Percentiles rank a stretch among this genome's conserved stretches.
These are phyloP conservation scores for Laguncularia racemosa DNA, from an alignment of 345 rosid species.

Conservation along the genomic window DNA sequence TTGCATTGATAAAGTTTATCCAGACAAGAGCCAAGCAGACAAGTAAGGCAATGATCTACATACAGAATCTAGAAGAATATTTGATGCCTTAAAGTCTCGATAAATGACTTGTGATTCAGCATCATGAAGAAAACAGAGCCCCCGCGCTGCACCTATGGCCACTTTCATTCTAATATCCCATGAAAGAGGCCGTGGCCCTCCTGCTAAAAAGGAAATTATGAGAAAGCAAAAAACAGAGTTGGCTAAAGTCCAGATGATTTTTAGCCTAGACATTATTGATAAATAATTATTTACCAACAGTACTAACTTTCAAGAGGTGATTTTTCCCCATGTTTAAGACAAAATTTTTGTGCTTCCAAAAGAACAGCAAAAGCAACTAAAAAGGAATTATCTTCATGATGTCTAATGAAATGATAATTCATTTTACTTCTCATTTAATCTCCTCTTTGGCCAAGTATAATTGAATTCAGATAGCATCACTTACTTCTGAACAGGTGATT, in stretches of 20 bases:
- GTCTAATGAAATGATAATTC: too few species aligned
- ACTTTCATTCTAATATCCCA: conserved; percentile 80
- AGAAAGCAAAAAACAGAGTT: not conserved
- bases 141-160: conserved; percentile 79
- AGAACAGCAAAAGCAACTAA: too few species aligned
- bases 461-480: conserved; percentile 11
- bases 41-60: conserved; percentile 7
- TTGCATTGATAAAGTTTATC: not conserved
- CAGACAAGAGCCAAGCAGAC: not conserved
- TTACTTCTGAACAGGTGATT: conserved; percentile 56
- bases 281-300: too few species aligned
- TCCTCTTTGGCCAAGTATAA: too few species aligned
- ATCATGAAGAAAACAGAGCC: conserved; percentile 87
- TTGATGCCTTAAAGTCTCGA: conserved; percentile 85
- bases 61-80: conserved; percentile 80
- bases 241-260: too few species aligned
- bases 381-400: too few species aligned
- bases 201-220: conserved; percentile 19
- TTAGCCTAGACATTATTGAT: too few species aligned
- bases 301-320: too few species aligned
- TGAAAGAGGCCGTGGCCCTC: conserved; percentile 73
- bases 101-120: conserved; percentile 83
- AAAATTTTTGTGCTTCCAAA: too few species aligned
- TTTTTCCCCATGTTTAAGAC: too few species aligned
- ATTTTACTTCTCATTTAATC: too few species aligned